Base-by-base conservation (phyloP, 2,329 filamentous ascomycete genomes). In the Ambrosiella xylebori region DNA sequence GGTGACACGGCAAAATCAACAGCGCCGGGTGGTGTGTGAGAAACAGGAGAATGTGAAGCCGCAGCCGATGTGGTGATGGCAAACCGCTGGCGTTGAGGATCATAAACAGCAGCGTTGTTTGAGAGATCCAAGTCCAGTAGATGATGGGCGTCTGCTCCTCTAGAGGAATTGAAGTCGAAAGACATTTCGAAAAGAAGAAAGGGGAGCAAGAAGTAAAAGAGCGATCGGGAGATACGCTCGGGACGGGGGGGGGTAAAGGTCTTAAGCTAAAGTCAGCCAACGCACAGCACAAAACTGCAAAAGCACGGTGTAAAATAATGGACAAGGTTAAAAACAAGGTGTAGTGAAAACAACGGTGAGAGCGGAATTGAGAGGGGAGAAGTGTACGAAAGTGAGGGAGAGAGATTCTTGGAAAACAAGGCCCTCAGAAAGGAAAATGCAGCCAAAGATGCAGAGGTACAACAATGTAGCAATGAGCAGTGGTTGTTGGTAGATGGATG, bases 61-160 rank as follows among this genome's bases (percentile, higher is more conserved):
- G 50, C 44, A 40, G 55, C 38, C 17, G 59, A 51, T 19, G 56
- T 40, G 11, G 51, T 57, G 41, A 60, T 57, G 36, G 55, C 47
- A 41, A 54, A 60, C 71, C 68, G 73, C 72, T 60, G 55, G 39
- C 56, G 38, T 58, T 55, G 50, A 52, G 58, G 58, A 55, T 61
- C 61, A 55, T 57, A 61, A 54, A 58, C 49, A 37, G 59, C 41
- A 49, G 50, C 27, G 19, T 57, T 49, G 19, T 37, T 37, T 15
- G 56, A 37, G 36, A 60, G 36, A 39, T 27, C 54, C 27, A 60
- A 19, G 52, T 60, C 50, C 36, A 60, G 45, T 7, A 60, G 36
- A 35, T 53, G 59, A 55, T 60, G 55, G 51, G 52, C 36, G 53
- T 57, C 54, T 53, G 40, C 55, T 54, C 55, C 55, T 47, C 51